Base-by-base conservation (phyloP, 345 rosid genomes). In the Excoecaria agallocha region DNA sequence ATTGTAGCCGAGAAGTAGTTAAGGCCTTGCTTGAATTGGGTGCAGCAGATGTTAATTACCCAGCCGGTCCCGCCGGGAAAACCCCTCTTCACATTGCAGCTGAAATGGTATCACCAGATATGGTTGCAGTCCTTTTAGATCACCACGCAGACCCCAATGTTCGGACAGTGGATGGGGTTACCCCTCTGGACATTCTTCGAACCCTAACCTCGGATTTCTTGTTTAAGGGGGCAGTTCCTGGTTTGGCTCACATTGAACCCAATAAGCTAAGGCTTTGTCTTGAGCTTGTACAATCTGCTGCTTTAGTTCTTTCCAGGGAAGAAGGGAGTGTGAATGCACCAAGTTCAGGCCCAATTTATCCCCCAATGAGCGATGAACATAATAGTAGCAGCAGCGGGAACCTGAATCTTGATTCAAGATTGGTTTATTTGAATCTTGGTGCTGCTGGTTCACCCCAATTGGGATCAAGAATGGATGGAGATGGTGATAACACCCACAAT, bases 181-280 rank as follows among this genome's bases (percentile, higher is more conserved):
- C 97, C 49, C 99, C 99, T 2, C 81, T 96, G 12, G 99, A 96
- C 79, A 86, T 93, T 69, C 91, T 96, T 22, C 81, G 97, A 74
- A 93, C 96, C 79, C 89, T 96, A 78, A 96, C 99, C 17, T 96
- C 99, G 3, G 99, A 96, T 84, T 96, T 96, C 88, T 85, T 96
- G 85, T 96, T 96, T 85, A 96, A 96, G 82, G 99, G 98, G 74
- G 95, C 98, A 16, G 95, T 93, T 51, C 99, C 99, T 6, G 99
- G 98, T 79, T 55, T 93, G 48, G 87, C 91, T 68, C 98, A 93
- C 77, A 90, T 93, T 52, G 99, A 96, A 69, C 99, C 98, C 3
- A 96, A 93, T 78, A 93, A 96, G 83, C 90, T 96, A 0, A 84
- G 99, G 83, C 90, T 96, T 50, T 96, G 99, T 72, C 90, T 96